Evolutionary conservation across 1,284 basidiomycete genomes (phyloP).

Genomic region (Papiliotrema nemorosa): DNA sequence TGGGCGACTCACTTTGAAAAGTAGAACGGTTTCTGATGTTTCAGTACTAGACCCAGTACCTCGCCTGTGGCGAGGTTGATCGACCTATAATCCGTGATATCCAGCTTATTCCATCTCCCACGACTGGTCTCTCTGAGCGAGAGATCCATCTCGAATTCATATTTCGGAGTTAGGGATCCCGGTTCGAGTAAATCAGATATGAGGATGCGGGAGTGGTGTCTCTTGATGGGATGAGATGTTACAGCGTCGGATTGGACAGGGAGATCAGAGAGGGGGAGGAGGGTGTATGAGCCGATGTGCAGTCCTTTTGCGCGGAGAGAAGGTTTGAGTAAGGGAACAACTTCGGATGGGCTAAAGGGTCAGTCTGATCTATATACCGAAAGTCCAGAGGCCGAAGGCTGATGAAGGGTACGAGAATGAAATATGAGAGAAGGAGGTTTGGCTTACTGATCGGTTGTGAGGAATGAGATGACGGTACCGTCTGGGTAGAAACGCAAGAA

Average conservation of each 20-base stretch:
- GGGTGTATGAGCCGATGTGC: conserved; percentile 45
- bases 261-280: conserved; percentile 27
- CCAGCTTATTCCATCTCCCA: conserved; percentile 84
- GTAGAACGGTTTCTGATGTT: conserved; percentile 84
- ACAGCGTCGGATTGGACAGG: conserved; percentile 59
- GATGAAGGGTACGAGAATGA: background rate
- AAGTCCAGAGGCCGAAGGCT: background rate
- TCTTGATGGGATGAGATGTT: conserved; percentile 3
- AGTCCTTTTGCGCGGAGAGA: conserved; percentile 70
- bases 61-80: conserved; percentile 73
- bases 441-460: conserved; percentile 72
- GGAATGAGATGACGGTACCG: conserved; percentile 77
- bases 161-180: conserved; percentile 53
- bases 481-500: conserved; percentile 81
- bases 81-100: conserved; percentile 69
- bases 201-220: conserved; percentile 16
- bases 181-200: conserved; percentile 46
- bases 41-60: conserved; percentile 64
- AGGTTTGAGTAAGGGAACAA: conserved; percentile 73
- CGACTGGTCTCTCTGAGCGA: conserved; percentile 69
- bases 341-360: conserved; percentile 59
- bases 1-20: conserved; percentile 65
- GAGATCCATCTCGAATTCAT: conserved; percentile 82
- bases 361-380: background rate
- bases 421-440: background rate